A percentile compares a stretch with the other conserved stretches of the same genome.
phyloP scores from a whole-genome alignment of 768 basidiomycete genomes.

The Tubosaeta brunneosetosa region DNA sequence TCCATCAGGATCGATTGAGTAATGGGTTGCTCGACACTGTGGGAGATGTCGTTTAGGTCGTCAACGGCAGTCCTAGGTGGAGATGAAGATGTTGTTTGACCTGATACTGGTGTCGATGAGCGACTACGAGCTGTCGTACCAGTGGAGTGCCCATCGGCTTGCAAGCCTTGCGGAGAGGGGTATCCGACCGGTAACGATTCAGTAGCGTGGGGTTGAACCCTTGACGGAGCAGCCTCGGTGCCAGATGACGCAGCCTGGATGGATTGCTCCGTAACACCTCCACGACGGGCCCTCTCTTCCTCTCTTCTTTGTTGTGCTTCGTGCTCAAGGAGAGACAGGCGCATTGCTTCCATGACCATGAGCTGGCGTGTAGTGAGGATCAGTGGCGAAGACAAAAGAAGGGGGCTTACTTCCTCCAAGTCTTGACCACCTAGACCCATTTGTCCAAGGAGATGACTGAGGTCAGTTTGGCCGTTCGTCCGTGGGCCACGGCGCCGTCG shows the following conservation, averaged over 20 bases:
- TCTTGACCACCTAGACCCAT: slow-evolving; percentile 83
- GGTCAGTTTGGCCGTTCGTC: slow-evolving; percentile 46
- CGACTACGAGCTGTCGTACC: slow-evolving; percentile 19
- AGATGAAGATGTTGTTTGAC: slow-evolving; percentile 33
- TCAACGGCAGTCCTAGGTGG: slow-evolving; percentile 22
- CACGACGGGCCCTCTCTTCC: slow-evolving; percentile 60
- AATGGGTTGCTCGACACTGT: slow-evolving; percentile 25
- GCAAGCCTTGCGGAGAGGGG: slow-evolving; percentile 5
- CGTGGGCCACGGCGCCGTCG: slow-evolving; percentile 59
- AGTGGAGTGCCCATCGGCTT: slow-evolving; percentile 10
- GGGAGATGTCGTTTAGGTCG: slow-evolving; percentile 20
- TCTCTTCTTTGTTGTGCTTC: slow-evolving; percentile 87
- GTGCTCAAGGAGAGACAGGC: slow-evolving; percentile 88
- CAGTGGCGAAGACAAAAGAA: slow-evolving; percentile 21
- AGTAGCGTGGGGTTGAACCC: slow-evolving; percentile 2
- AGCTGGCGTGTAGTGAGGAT: slow-evolving; percentile 46
- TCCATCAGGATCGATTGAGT: slow-evolving; percentile 17
- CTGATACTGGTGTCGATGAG: slow-evolving; percentile 31
- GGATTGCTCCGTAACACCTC: slow-evolving; percentile 36
- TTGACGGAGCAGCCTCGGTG: slow-evolving; percentile 1
- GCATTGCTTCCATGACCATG: slow-evolving; percentile 99
- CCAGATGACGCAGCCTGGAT: slow-evolving; percentile 18
- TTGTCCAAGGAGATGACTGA: slow-evolving; percentile 55
- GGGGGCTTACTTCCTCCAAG: slow-evolving; percentile 75
- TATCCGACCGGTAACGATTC: slow-evolving; percentile 1